These are phyloP conservation scores for Diversispora epigaea DNA, from an alignment of 192 early-diverging fungal species.

Conservation along the genomic window DNA sequence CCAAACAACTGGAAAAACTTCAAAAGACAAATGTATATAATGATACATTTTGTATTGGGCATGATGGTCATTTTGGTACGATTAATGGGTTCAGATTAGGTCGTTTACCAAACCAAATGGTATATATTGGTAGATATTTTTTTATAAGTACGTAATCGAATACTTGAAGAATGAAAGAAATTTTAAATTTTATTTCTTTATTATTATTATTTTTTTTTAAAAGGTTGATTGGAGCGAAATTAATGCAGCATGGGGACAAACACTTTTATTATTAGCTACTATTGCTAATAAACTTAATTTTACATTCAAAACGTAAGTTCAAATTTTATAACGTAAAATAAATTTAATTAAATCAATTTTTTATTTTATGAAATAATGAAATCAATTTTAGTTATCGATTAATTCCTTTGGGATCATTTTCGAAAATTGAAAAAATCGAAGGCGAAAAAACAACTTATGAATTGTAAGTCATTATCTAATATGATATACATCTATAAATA, in stretches of 20 bases:
- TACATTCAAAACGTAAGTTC: slow-evolving; percentile 67
- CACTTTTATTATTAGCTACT: slow-evolving; percentile 80
- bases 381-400: slow-evolving; percentile 63
- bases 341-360: not conserved
- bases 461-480: slow-evolving; percentile 53
- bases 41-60: slow-evolving; percentile 87
- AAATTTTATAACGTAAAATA: not conserved
- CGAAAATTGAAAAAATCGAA: slow-evolving; percentile 82
- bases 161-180: not conserved
- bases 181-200: not conserved
- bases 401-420: slow-evolving; percentile 90
- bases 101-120: slow-evolving; percentile 68
- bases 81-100: slow-evolving; percentile 95
- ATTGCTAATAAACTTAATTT: slow-evolving; percentile 83
- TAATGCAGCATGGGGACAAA: slow-evolving; percentile 94
- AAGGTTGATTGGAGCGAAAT: slow-evolving; percentile 94
- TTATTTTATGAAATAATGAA: not conserved
- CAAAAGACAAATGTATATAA: slow-evolving; percentile 94
- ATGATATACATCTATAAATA: not conserved
- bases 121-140: slow-evolving; percentile 32
- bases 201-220: slow-evolving; percentile 13
- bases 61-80: slow-evolving; percentile 83
- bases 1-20: slow-evolving; percentile 75
- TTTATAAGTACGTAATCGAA: too few species aligned
- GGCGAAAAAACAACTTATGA: slow-evolving; percentile 74